phyloP scores from a whole-genome alignment of 805 yeast species.

The Hemisphaericaspora nanyangensis region DNA sequence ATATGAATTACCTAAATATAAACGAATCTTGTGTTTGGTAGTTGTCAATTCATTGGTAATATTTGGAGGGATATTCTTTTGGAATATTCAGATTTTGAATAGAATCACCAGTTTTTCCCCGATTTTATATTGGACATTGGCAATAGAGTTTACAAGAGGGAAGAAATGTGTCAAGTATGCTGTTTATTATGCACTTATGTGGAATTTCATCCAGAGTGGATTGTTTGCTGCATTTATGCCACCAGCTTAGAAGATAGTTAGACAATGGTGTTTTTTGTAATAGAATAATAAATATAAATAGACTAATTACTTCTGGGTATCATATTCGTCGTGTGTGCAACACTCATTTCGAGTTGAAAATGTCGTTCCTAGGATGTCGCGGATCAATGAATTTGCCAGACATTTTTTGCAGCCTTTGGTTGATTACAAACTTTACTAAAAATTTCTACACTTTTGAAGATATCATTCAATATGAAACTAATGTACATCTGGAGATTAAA shows the following conservation, averaged over 20 bases:
- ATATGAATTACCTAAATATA: constrained; percentile 27
- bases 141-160: constrained; percentile 22
- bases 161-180: constrained; percentile 14
- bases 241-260: constrained; percentile 63
- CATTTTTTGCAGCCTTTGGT: no score
- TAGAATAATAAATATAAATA: no score
- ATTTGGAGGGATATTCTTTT: constrained; percentile 50
- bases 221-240: constrained; percentile 83
- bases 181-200: constrained; percentile 49
- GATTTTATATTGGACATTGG: constrained; percentile 66
- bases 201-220: constrained; percentile 68
- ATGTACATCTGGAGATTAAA: constrained; percentile 1
- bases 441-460: no score
- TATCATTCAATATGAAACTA: background rate
- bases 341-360: no score
- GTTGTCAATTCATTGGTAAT: constrained; percentile 42
- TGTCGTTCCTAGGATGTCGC: no score
- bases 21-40: constrained; percentile 35
- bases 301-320: no score
- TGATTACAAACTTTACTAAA: no score
- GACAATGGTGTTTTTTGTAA: no score
- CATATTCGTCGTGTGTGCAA: no score
- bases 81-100: constrained; percentile 85
- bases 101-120: constrained; percentile 79
- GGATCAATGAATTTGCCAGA: no score